Conservation (phyloP, 2,329 filamentous ascomycete species). For the Phialocephala subalpina region DNA sequence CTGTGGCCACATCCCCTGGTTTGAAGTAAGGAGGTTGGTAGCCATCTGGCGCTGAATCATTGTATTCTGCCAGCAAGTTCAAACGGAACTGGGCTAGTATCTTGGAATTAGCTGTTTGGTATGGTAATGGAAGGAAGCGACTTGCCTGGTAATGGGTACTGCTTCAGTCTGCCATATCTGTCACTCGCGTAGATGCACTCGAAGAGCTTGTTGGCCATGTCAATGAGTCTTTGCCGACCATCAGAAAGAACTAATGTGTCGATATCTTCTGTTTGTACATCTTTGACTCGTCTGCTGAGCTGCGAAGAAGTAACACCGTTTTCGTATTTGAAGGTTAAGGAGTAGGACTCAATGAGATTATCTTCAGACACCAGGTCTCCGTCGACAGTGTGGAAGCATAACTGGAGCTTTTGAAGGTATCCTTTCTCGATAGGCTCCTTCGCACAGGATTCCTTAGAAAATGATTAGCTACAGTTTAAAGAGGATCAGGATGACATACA, state of each 20-base stretch:
- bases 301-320: slow-evolving; percentile 9
- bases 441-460: slow-evolving; percentile 35
- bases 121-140: neutral
- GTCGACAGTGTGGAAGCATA: slow-evolving; percentile 34
- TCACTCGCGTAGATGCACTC: neutral
- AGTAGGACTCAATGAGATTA: slow-evolving; percentile 38
- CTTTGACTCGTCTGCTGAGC: slow-evolving; percentile 6
- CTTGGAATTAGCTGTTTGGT: neutral
- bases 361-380: slow-evolving; percentile 20
- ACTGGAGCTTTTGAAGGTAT: slow-evolving; percentile 36
- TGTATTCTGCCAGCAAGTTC: slow-evolving; percentile 8
- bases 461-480: slow-evolving; percentile 12
- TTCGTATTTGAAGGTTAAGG: slow-evolving; percentile 34
- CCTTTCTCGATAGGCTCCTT: slow-evolving; percentile 33
- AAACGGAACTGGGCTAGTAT: neutral
- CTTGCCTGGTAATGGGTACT: slow-evolving; percentile 20
- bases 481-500: slow-evolving; percentile 24
- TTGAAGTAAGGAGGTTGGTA: slow-evolving; percentile 34
- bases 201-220: slow-evolving; percentile 4
- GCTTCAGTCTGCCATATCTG: slow-evolving; percentile 10
- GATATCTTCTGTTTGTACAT: slow-evolving; percentile 1
- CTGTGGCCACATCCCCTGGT: slow-evolving; percentile 22
- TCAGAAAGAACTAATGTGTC: neutral
- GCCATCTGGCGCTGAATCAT: slow-evolving; percentile 25
- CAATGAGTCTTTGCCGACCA: slow-evolving; percentile 1